Evolutionary conservation across 2,329 filamentous ascomycete genomes (phyloP).

Genomic region (Cordyceps cicadae): DNA sequence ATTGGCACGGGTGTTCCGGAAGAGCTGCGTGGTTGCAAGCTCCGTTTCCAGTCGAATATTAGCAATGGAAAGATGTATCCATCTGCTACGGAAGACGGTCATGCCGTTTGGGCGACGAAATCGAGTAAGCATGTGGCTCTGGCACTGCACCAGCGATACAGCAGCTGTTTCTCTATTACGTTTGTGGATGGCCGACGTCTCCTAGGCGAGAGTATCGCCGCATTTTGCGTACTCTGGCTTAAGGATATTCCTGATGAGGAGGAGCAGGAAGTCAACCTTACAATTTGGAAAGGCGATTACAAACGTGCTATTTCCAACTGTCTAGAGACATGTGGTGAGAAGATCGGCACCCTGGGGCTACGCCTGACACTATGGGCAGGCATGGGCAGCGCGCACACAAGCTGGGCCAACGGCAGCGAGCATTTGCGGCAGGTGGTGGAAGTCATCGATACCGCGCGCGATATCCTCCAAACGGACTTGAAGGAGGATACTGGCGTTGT

Average conservation of each 20-base stretch:
- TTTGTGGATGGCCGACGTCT: conserved; percentile 31
- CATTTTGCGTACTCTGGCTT: conserved; percentile 60
- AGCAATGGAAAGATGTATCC: conserved; percentile 51
- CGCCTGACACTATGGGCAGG: conserved; percentile 29
- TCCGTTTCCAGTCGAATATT: conserved; percentile 53
- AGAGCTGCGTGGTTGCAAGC: conserved; percentile 39
- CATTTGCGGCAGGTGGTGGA: conserved; percentile 33
- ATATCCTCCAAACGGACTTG: conserved; percentile 23
- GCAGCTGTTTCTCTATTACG: conserved; percentile 46
- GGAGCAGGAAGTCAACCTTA: conserved; percentile 46
- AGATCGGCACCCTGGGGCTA: conserved; percentile 36
- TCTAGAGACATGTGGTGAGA: conserved; percentile 37
- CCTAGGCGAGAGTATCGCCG: conserved; percentile 47
- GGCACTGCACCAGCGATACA: conserved; percentile 53
- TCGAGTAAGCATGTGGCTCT: conserved; percentile 36
- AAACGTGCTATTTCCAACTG: conserved; percentile 39
- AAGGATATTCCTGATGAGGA: conserved; percentile 63
- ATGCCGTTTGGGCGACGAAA: conserved; percentile 45
- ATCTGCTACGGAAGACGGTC: conserved; percentile 22
- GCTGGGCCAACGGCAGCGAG: conserved; percentile 27
- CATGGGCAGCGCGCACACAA: conserved; percentile 28
- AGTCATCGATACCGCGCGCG: conserved; percentile 37
- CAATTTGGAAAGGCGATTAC: conserved; percentile 56
- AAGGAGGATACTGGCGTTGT: conserved; percentile 29
- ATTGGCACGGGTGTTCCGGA: conserved; percentile 36